Base-by-base conservation (phyloP, 2,329 filamentous ascomycete species). In the Trichoderma sp. region DNA sequence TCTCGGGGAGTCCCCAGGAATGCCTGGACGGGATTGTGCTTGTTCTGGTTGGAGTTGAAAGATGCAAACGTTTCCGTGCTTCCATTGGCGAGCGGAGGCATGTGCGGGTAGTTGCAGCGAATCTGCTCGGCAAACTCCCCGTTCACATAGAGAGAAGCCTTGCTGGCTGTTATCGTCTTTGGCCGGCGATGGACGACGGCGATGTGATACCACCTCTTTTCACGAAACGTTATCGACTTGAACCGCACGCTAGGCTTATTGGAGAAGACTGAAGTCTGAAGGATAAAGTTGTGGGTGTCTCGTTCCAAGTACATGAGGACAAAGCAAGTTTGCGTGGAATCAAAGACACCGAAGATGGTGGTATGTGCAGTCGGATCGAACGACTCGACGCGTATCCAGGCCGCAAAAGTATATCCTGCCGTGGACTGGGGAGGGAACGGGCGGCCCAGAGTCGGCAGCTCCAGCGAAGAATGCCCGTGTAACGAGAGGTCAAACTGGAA, bases 311-410 rank as follows among this genome's bases (percentile, higher is more conserved):
- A 99, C 67, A 93, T 89, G 70, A 99, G 86, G 43, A 99, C 80
- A 73, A 99, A 99, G 76, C 95, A 99, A 5, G 91, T 92, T 76
- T 98, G 94, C 5, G 88, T 92, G 3, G 89, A 83, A 77, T 99
- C 95, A 76, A 96, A 98, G 9, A 95, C 92, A 28, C 95, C 95
- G 75, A 99, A 99, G 15, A 99, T 85, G 0, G 95, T 99, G 0
- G 95, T 99, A 75, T 99, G 95, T 17, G 90, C 88, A 52, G 86
- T 85, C 5, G 86, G 80, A 75, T 99, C 96, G 75, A 95, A 98
- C 47, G 87, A 82, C 75, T 98, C 93, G 66, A 99, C 86, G 21
- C 90, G 88, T 57, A 97, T 85, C 95, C 95, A 99, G 0, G 92
- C 86, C 52, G 91, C 86, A 67, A 99, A 90, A 0, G 93, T 96